These are phyloP conservation scores for Fistulinella prunicolor DNA, from an alignment of 768 basidiomycete genomes.

Conservation along the genomic window DNA sequence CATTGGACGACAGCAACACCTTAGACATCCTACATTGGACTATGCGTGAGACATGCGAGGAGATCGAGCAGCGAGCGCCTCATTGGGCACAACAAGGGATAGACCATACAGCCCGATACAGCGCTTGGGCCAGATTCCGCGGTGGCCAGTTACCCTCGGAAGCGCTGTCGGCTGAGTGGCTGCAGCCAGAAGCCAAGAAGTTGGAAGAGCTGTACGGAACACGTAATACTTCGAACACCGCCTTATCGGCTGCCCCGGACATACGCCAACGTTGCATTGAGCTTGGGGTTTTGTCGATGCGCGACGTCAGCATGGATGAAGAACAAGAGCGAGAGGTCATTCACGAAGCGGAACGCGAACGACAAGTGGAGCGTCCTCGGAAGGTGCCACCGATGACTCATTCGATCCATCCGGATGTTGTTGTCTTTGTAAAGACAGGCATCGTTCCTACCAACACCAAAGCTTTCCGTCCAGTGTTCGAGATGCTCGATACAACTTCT, in stretches of 20 bases:
- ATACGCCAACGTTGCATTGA: neutral
- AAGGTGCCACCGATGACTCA: neutral
- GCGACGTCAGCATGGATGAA: constrained; percentile 32
- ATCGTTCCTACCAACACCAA: neutral
- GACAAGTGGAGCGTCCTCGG: neutral
- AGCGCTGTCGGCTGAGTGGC: neutral
- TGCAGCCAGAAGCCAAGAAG: neutral
- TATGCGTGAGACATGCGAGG: constrained; percentile 42
- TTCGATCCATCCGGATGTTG: neutral
- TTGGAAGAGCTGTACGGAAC: neutral
- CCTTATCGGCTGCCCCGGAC: neutral
- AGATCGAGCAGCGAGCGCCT: constrained; percentile 39
- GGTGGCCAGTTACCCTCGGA: neutral
- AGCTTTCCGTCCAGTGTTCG: neutral
- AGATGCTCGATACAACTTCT: neutral
- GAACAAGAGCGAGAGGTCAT: constrained; percentile 46
- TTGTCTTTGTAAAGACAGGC: neutral
- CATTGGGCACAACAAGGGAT: constrained; percentile 43
- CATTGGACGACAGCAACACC: constrained; percentile 3
- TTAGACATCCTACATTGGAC: constrained; percentile 43
- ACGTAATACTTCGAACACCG: neutral
- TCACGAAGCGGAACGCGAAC: constrained; percentile 27
- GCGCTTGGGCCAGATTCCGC: neutral
- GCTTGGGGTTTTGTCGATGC: neutral
- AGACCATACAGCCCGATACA: constrained; percentile 7